Evolutionary conservation across 2,329 filamentous ascomycete genomes (phyloP), one percentile per base, ranked within the genome.

Genomic region (Epichloe gansuensis): DNA sequence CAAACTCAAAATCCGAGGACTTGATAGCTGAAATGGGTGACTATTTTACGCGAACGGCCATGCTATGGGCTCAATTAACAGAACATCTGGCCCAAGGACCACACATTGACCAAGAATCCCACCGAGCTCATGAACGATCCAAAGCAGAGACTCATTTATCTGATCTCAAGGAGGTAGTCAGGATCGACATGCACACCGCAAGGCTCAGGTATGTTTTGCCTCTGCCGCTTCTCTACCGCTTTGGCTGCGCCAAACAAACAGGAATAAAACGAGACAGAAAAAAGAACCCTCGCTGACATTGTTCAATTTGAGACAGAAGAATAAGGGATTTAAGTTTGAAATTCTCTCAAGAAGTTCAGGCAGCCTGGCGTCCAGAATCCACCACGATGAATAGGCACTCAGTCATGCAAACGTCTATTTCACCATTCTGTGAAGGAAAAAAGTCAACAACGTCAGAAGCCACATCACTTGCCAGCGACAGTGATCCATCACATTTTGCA

Each of bases 1-100:
- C 47, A 11, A 43, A 43, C 27, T 52, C 49, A n/a, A 54, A 59
- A 43, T 55, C 60, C 13, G 58, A 60, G 13, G 64, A 63, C 41
- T 52, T 69, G 49, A 60, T 68, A 42, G 57, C 56, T 35, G 65
- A 68, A 36, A 61, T 68, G 53, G 67, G 67, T 35, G 66, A 69
- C 25, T 69, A 69, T 52, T 54, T 69, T 25, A 58, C 60, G 34
- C 64, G 62, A 27, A 66, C 63, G n/a, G 64, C 67, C 23, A 51
- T 60, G 39, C 57, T 68, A 51, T 67, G 61, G 63, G 59, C 61
- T n/a, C 56, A 56, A 23, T 55, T 69, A 48, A 66, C 66, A 36
- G 62, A 66, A n/a, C 59, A 56, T 38, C 57, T 69, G n/a, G 56
- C 66, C 4, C 55, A 61, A 42, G 66, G 64, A 15, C 58, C 62